These are phyloP conservation scores for Symbiotaphrina buchneri DNA, from an alignment of 495 filamentous ascomycete species.

Conservation along the genomic window DNA sequence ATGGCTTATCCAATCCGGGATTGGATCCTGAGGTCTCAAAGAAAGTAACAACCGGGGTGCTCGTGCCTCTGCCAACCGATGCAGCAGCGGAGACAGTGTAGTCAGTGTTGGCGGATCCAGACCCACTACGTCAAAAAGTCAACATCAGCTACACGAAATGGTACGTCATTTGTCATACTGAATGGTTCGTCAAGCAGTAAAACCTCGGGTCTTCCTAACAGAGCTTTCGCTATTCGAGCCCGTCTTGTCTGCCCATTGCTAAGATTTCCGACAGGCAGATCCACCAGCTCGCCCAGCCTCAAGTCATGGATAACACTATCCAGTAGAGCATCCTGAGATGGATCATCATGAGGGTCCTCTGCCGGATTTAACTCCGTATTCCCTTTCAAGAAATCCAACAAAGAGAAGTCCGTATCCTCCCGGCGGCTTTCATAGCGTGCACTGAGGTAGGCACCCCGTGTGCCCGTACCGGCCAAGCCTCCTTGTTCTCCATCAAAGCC, in stretches of 20 bases:
- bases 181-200: constrained; percentile 86
- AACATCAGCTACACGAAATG: constrained; percentile 1
- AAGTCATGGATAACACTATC: constrained; percentile 40
- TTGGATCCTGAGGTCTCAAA: constrained; percentile 59
- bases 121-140: constrained; percentile 32
- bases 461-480: constrained; percentile 13
- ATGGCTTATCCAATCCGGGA: constrained; percentile 84
- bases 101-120: constrained; percentile 62
- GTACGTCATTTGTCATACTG: constrained; percentile 22
- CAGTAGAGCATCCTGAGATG: constrained; percentile 23
- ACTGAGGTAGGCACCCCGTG: constrained; percentile 57
- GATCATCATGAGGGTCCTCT: constrained; percentile 25
- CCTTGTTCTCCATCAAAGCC: constrained; percentile 48
- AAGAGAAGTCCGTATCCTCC: constrained; percentile 71
- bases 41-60: constrained; percentile 54
- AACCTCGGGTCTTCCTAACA: constrained; percentile 58
- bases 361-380: constrained; percentile 54
- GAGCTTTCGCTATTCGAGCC: constrained; percentile 66
- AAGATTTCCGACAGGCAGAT: constrained; percentile 65
- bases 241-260: constrained; percentile 85
- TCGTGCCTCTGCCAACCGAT: constrained; percentile 33
- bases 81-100: constrained; percentile 44
- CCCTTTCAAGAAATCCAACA: constrained; percentile 55
- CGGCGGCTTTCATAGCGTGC: constrained; percentile 79
- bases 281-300: constrained; percentile 35